Percentiles rank a stretch among this genome's conserved stretches.
Conservation (phyloP, 148 eudicot genomes). For the Cornus suecica region DNA sequence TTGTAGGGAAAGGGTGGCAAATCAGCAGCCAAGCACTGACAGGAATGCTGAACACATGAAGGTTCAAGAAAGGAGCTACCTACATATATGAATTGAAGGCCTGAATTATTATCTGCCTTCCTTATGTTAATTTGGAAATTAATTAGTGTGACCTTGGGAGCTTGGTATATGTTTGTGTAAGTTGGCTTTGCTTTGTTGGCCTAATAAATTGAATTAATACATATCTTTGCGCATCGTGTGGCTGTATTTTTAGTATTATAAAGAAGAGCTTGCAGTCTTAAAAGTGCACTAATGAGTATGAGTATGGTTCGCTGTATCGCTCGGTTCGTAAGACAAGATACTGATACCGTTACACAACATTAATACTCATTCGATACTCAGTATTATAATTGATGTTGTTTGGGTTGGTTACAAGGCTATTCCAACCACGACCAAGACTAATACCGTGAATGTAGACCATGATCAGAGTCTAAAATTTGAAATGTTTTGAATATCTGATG, state of each 20-base stretch:
- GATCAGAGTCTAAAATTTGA: too few species aligned
- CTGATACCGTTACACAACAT: too few species aligned
- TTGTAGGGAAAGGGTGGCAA: slow-evolving; percentile 16
- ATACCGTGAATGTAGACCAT: too few species aligned
- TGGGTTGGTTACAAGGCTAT: too few species aligned
- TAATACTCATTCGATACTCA: too few species aligned
- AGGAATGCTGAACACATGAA: neutral
- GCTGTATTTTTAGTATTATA: neutral
- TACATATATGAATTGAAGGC: neutral
- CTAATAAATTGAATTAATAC: neutral
- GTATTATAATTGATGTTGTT: too few species aligned
- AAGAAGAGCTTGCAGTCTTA: too few species aligned
- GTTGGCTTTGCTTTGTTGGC: neutral
- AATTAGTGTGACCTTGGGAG: neutral
- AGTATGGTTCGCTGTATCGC: too few species aligned
- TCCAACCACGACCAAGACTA: too few species aligned
- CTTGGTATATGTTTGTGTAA: neutral
- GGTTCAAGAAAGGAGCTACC: neutral
- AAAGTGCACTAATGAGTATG: too few species aligned
- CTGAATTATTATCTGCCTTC: neutral
- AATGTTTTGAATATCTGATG: too few species aligned
- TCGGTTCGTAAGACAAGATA: too few species aligned
- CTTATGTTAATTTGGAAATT: neutral
- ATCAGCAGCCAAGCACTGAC: slow-evolving; percentile 14
- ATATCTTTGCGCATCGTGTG: neutral